Percentiles rank a stretch among this genome's conserved stretches.
Conservation (phyloP, 1,284 basidiomycete species). For the Ganoderma resinaceum region DNA sequence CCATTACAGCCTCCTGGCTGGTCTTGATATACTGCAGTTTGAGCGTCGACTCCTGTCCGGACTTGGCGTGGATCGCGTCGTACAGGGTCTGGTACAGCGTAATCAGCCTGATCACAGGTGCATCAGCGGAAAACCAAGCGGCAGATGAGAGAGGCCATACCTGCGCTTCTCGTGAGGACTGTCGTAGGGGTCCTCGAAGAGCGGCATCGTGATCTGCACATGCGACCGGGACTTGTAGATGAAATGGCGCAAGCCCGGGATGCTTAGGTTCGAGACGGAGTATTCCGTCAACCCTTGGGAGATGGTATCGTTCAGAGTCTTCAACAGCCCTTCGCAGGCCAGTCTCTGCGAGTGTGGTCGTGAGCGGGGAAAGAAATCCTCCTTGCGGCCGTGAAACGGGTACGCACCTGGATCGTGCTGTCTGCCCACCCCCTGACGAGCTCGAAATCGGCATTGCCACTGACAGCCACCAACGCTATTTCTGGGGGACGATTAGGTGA, state of each 20-base stretch:
- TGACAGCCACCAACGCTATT: slow-evolving; percentile 71
- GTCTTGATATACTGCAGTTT: slow-evolving; percentile 89
- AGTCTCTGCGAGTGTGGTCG: slow-evolving; percentile 56
- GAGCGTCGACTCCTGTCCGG: slow-evolving; percentile 75
- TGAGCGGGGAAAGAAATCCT: not conserved
- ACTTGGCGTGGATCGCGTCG: slow-evolving; percentile 87
- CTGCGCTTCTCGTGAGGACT: slow-evolving; percentile 62
- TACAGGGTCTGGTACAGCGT: slow-evolving; percentile 88
- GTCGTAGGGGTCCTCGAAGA: slow-evolving; percentile 86
- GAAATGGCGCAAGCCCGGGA: slow-evolving; percentile 93
- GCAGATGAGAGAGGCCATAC: slow-evolving; percentile 42
- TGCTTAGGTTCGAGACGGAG: slow-evolving; percentile 73
- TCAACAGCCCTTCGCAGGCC: slow-evolving; percentile 62
- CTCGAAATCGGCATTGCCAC: slow-evolving; percentile 74
- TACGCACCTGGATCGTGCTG: slow-evolving; percentile 62
- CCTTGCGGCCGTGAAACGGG: not conserved
- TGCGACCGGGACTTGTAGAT: slow-evolving; percentile 90
- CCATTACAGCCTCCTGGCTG: slow-evolving; percentile 87
- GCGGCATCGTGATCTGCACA: slow-evolving; percentile 88
- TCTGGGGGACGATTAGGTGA: slow-evolving; percentile 36
- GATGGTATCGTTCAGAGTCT: slow-evolving; percentile 55
- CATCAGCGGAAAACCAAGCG: not conserved
- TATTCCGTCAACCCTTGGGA: slow-evolving; percentile 64
- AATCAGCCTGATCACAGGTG: slow-evolving; percentile 58
- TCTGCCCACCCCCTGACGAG: slow-evolving; percentile 76